Base-by-base conservation (phyloP, 345 rosid species). In the Salix exigua region DNA sequence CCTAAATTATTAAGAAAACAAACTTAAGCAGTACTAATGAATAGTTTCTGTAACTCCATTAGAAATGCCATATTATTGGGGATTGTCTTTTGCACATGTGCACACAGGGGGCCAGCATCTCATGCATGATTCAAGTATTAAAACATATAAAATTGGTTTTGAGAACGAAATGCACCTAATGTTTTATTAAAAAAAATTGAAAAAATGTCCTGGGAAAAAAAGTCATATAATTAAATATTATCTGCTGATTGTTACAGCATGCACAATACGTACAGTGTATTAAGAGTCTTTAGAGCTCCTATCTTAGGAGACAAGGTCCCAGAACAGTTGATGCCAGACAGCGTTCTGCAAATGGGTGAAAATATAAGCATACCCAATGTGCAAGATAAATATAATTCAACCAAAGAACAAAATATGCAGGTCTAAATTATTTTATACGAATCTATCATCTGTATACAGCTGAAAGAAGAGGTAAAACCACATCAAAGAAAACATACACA, bases 301-400 rank as follows among this genome's bases (percentile, higher is more conserved):
- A 93, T 77, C 86, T 75, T 81, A 21, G 97, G 90, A 62, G 97
- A 87, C 81, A 96, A 87, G 23, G 82, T 80, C 79, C 99, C 98
- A 1, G 94, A 89, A 70, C 92, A 91, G 85, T 89, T 90, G 89
- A 91, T 86, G 50, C 89, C 88, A 42, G 98, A 87, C 83, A 96
- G 82, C 37, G 94, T 85, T 80, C 99, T 93, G 92, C 85, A 79
- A 80, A 58, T 12, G 68, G 73, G 72, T 21, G 37, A 74, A 75
- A 67, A 64, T 26, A 65, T 73, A 78, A 83, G 86, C 66, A 58
- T 25, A 61, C 18, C 8, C 42, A 6, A 68, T 18, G 28, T 6
- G 28, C 10, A 10, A 58, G 63, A 31, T 31, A 77, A 73, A 62
- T 70, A 31, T 7, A 30, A 76, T 25, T 42, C 65, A 68, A 71